Evolutionary conservation across 129 eudicot genomes (phyloP).

Genomic region (Chrysanthemum makinoi): DNA sequence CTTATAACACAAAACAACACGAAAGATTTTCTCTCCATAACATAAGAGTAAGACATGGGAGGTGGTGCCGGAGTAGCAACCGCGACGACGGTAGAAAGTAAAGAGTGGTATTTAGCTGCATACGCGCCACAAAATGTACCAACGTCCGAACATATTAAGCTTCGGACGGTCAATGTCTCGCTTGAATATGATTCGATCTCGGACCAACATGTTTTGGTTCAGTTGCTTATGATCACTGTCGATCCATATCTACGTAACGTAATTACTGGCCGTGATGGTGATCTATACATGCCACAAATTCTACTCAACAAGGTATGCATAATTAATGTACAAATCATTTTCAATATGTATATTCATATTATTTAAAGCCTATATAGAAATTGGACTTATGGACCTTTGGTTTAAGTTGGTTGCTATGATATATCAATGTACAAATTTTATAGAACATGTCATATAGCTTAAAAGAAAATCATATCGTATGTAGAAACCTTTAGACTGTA

Average conservation of each 20-base stretch:
- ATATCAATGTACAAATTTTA: no score
- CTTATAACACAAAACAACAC: neutral
- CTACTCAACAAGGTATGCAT: constrained; percentile 24
- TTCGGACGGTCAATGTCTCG: constrained; percentile 27
- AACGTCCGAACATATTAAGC: constrained; percentile 41
- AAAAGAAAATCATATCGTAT: no score
- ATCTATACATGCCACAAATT: constrained; percentile 32
- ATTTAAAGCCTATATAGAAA: no score
- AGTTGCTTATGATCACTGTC: constrained; percentile 36
- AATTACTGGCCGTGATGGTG: constrained; percentile 42
- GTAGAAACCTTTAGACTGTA: no score
- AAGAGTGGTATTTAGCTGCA: constrained; percentile 42
- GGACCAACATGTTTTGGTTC: constrained; percentile 36
- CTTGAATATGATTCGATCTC: constrained; percentile 32
- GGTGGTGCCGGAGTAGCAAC: constrained; percentile 2
- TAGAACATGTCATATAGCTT: no score
- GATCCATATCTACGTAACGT: constrained; percentile 42
- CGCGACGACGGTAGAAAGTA: constrained; percentile 32
- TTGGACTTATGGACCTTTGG: no score
- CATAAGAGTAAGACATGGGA: constrained; percentile 7
- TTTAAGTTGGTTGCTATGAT: no score
- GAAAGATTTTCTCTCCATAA: neutral
- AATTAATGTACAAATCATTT: neutral
- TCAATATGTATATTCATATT: no score
- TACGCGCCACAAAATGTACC: constrained; percentile 43